Evolutionary conservation across 768 basidiomycete species (phyloP).

Genomic region (Pulveroboletus frians): DNA sequence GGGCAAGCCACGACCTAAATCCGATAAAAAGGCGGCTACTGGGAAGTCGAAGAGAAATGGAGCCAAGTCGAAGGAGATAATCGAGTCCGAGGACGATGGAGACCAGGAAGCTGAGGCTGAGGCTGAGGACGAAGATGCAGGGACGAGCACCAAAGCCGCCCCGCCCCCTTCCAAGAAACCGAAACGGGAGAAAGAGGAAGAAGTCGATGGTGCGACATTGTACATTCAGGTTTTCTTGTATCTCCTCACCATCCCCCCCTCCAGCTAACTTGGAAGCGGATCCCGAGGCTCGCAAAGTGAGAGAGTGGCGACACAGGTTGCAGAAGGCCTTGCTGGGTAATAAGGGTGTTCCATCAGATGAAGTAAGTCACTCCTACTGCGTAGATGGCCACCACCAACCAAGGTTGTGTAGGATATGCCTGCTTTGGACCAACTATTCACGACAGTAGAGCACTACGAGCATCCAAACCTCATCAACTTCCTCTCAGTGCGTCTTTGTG

Average conservation of each 20-base stretch:
- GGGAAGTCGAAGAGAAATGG: constrained; percentile 50
- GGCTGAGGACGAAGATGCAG: constrained; percentile 41
- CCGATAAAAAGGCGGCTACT: constrained; percentile 31
- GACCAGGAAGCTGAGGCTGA: constrained; percentile 46
- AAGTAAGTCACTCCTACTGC: constrained; percentile 39
- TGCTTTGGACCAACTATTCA: constrained; percentile 63
- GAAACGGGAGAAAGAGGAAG: constrained; percentile 56
- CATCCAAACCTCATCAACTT: constrained; percentile 70
- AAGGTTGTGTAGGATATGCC: constrained; percentile 63
- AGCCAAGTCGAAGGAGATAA: constrained; percentile 54
- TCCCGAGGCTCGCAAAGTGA: constrained; percentile 67
- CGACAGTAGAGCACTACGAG: constrained; percentile 70
- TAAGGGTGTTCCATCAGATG: constrained; percentile 58
- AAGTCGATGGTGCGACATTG: constrained; percentile 48
- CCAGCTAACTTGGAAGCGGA: constrained; percentile 46
- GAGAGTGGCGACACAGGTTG: constrained; percentile 88
- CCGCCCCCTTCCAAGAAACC: constrained; percentile 64
- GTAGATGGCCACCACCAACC: constrained; percentile 5
- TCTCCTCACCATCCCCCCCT: constrained; percentile 6
- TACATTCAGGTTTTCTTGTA: background rate
- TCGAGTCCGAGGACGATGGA: constrained; percentile 62
- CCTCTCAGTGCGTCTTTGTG: constrained; percentile 43
- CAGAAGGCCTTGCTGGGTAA: constrained; percentile 80
- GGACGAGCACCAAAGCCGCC: constrained; percentile 48
- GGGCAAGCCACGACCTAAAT: constrained; percentile 44